phyloP scores from a whole-genome alignment of 2,329 filamentous ascomycete genomes.

The Ophiocordyceps camponoti-leonardi region DNA sequence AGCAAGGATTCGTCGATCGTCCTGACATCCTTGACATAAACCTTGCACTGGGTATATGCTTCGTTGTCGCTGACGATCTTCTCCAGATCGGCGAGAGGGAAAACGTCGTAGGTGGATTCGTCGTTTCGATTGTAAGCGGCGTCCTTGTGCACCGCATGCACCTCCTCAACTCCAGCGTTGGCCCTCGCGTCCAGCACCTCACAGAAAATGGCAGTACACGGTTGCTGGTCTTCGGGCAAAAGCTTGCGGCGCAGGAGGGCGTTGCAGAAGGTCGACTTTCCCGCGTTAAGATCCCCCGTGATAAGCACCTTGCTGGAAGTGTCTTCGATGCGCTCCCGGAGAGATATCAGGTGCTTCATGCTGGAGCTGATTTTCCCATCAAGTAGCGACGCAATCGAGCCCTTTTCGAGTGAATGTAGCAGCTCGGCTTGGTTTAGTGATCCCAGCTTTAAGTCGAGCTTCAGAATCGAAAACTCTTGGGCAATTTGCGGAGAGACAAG shows the following conservation, averaged over 20 bases:
- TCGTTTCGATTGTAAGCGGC: conserved; percentile 70
- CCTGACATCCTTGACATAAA: conserved; percentile 84
- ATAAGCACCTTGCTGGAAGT: conserved; percentile 93
- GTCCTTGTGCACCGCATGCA: conserved; percentile 83
- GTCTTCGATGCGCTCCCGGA: conserved; percentile 90
- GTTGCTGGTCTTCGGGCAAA: conserved; percentile 90
- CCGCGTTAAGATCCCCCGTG: conserved; percentile 90
- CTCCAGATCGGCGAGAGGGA: conserved; percentile 60
- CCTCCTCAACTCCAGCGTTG: conserved; percentile 82
- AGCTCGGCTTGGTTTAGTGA: conserved; percentile 73
- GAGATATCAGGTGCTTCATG: conserved; percentile 70
- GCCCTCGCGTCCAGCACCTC: conserved; percentile 87
- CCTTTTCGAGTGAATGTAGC: conserved; percentile 87
- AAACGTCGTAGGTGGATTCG: conserved; percentile 88
- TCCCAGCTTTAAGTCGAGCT: conserved; percentile 84
- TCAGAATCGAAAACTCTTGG: conserved; percentile 89
- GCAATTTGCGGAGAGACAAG: conserved; percentile 84
- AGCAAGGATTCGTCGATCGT: conserved; percentile 83
- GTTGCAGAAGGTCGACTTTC: conserved; percentile 98
- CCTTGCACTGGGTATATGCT: conserved; percentile 85
- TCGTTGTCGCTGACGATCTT: conserved; percentile 79
- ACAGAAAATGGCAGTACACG: conserved; percentile 96
- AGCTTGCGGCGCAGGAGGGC: conserved; percentile 86
- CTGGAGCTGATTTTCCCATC: conserved; percentile 92
- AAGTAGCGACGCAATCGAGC: conserved; percentile 72